Conservation (phyloP, 2,329 filamentous ascomycete species). For the Xylaria multiplex region DNA sequence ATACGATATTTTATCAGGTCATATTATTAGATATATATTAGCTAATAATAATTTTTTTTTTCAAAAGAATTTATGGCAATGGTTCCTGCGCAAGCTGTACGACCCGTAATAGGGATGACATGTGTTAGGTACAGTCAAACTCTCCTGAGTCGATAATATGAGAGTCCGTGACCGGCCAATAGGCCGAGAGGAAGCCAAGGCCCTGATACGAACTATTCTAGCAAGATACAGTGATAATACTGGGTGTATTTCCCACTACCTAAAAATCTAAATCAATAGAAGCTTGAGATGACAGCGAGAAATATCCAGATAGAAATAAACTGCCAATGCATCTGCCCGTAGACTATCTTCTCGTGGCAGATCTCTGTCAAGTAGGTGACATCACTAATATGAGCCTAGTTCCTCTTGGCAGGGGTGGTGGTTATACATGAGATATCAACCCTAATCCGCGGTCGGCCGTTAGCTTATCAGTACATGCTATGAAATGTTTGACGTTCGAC, state of each 20-base stretch:
- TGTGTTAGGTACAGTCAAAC: slow-evolving; percentile 15
- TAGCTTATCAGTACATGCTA: background rate
- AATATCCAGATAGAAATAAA: background rate
- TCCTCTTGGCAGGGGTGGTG: slow-evolving; percentile 14
- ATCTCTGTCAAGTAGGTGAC: slow-evolving; percentile 9
- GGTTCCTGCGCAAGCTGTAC: background rate
- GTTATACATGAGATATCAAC: slow-evolving; percentile 10
- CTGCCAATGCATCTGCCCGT: slow-evolving; percentile 3
- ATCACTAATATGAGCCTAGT: background rate
- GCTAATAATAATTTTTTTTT: background rate
- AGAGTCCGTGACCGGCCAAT: background rate
- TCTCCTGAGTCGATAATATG: background rate
- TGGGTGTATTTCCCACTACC: background rate
- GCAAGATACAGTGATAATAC: background rate
- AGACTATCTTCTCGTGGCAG: background rate
- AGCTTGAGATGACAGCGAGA: background rate
- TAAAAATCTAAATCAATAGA: background rate
- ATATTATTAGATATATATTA: background rate
- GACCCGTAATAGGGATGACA: background rate
- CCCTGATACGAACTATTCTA: background rate
- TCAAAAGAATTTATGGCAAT: background rate
- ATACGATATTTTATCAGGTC: background rate
- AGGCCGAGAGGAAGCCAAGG: background rate
- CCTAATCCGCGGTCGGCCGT: background rate
- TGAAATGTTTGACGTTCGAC: background rate